phyloP scores from a whole-genome alignment of 495 filamentous ascomycete species.

The Xylaria curta region DNA sequence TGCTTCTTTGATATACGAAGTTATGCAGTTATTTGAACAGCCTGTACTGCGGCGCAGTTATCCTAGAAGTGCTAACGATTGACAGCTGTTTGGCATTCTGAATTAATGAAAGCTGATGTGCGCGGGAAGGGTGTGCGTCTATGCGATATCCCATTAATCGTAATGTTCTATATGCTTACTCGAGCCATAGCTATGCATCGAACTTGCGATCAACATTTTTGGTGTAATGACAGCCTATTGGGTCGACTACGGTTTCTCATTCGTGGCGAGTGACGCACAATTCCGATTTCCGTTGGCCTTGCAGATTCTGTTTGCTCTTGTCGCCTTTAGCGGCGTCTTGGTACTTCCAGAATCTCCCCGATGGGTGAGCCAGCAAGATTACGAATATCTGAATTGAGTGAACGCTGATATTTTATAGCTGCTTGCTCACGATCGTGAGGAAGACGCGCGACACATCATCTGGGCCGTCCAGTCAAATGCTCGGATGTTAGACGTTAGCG shows the following conservation, averaged over 20 bases:
- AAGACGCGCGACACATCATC: conserved; percentile 40
- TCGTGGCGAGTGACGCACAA: conserved; percentile 41
- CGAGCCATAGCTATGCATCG: conserved; percentile 40
- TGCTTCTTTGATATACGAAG: background rate
- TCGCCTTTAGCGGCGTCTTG: conserved; percentile 39
- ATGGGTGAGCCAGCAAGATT: conserved; percentile 23
- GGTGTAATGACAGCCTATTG: conserved; percentile 47
- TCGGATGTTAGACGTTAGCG: conserved; percentile 29
- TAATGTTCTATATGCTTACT: background rate
- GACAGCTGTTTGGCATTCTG: conserved; percentile 54
- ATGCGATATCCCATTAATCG: background rate
- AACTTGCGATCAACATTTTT: conserved; percentile 62
- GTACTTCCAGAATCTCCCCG: conserved; percentile 40
- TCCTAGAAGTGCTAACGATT: background rate
- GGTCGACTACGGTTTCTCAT: conserved; percentile 44
- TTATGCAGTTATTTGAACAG: background rate
- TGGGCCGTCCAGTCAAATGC: conserved; percentile 46
- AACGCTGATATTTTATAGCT: conserved; percentile 30
- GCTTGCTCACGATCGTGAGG: conserved; percentile 35
- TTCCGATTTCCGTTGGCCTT: conserved; percentile 56
- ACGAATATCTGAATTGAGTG: background rate
- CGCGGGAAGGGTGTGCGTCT: conserved; percentile 36
- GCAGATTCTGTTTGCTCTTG: conserved; percentile 49
- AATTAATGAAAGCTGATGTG: conserved; percentile 50
- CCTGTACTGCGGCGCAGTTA: no score